Base-by-base conservation (phyloP, 2,329 filamentous ascomycete genomes). In the Chalaropsis ovoidea region DNA sequence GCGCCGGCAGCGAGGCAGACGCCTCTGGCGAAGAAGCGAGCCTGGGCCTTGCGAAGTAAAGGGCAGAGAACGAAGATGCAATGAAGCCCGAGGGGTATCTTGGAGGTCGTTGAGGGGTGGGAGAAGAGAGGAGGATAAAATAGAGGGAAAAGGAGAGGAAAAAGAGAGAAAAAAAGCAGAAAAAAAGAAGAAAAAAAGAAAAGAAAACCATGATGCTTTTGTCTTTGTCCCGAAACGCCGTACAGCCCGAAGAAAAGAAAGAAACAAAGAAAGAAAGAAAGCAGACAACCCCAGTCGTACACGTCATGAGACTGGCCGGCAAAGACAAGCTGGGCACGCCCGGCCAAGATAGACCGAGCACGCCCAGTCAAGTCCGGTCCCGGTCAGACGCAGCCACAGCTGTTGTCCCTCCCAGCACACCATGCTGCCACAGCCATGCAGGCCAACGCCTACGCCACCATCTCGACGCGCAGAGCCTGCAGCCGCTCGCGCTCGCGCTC, bases 401-500 rank as follows among this genome's bases (percentile, higher is more conserved):
- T 35, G 31, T 35, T 35, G 31, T 35, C n/a, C n/a, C n/a, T n/a
- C n/a, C n/a, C 31, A 7, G 31, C 3, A 7, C 31, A 35, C 31
- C 31, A 7, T 7, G 31, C 31, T 7, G 31, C 31, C 31, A 35
- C 31, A 3, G n/a, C n/a, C n/a, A n/a, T 3, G 17, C n/a, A 10
- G 35, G 35, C 35, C 8, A 39, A 39, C 1, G 27, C 11, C 24
- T 62, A 62, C 27, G 42, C 61, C 27, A 62, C 61, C 42, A 62
- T 49, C 24, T 62, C 49, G 15, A 60, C 49, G 31, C n/a, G 42
- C 39, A 65, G 43, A 4, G 62, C 56, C 19, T 58, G 24, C 2
- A 64, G 43, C 31, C 65, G 67, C 71, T 82, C 80, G 68, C 83
- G 80, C 74, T 89, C 87, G 75, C 86, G 84, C 78, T 97, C 90